These are phyloP conservation scores for Acacia concinna DNA, from an alignment of 331 rosid genomes.

Conservation along the genomic window DNA sequence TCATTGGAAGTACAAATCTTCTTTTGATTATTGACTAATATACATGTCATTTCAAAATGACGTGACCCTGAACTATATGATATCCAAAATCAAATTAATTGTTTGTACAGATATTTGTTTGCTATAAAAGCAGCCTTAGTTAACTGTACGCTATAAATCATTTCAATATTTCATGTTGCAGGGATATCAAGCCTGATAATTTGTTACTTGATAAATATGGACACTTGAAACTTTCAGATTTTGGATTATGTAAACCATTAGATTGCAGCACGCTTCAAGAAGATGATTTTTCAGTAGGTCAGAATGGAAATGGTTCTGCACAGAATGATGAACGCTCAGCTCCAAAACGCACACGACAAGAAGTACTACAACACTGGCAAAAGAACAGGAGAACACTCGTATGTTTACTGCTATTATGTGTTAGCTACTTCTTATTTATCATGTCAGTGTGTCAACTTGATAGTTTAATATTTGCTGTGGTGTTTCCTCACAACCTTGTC, in stretches of 20 bases:
- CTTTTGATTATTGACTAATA: conserved; percentile 24
- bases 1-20: conserved; percentile 18
- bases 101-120: conserved; percentile 18
- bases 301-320: conserved; percentile 53
- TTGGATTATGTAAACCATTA: conserved; percentile 96
- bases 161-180: conserved; percentile 40
- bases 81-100: neutral
- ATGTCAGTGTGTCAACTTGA: neutral
- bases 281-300: conserved; percentile 66
- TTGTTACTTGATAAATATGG: conserved; percentile 92
- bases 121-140: conserved; percentile 20
- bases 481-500: neutral
- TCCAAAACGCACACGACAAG: conserved; percentile 94
- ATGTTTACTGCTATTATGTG: conserved; percentile 36
- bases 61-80: conserved; percentile 25
- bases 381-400: conserved; percentile 95
- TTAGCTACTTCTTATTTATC: conserved; percentile 16
- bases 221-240: conserved; percentile 91
- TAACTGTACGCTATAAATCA: conserved; percentile 22
- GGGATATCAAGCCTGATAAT: conserved; percentile 99
- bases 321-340: conserved; percentile 58
- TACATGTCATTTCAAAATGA: conserved; percentile 25
- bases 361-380: conserved; percentile 94
- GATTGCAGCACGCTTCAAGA: conserved; percentile 87
- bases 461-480: conserved; percentile 14